A percentile compares a stretch with the other conserved stretches of the same genome.
phyloP scores from a whole-genome alignment of 768 basidiomycete genomes.

The Calocera viscosa region DNA sequence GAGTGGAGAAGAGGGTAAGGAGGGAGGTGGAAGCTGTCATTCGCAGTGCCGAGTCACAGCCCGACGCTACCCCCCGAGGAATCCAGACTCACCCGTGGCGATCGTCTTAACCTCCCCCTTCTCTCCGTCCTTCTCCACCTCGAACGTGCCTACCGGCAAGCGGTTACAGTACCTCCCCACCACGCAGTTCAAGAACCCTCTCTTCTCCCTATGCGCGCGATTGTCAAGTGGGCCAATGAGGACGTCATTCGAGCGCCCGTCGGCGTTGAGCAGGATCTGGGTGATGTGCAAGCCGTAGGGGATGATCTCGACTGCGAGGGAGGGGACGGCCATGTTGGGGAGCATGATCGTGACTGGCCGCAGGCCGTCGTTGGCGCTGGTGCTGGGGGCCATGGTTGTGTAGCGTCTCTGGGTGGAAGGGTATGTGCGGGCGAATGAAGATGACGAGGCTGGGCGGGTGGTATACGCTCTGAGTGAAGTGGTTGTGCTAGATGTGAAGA shows the following conservation, averaged over 20 bases:
- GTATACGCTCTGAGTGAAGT: background rate
- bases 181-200: constrained; percentile 58
- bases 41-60: no score
- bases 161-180: constrained; percentile 65
- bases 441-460: no score
- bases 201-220: constrained; percentile 35
- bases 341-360: background rate
- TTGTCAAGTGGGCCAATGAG: constrained; percentile 60
- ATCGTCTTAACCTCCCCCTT: constrained; percentile 36
- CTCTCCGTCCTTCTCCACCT: constrained; percentile 42
- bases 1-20: no score
- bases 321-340: constrained; percentile 5
- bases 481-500: background rate
- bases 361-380: background rate
- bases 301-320: constrained; percentile 36
- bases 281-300: constrained; percentile 59
- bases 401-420: background rate
- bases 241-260: constrained; percentile 67
- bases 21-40: no score
- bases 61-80: no score
- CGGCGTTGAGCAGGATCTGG: constrained; percentile 49
- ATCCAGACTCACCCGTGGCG: constrained; percentile 26
- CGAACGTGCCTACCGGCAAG: constrained; percentile 47
- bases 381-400: background rate
- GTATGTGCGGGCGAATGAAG: background rate